These are phyloP conservation scores for Neurospora sp. DNA, from an alignment of 495 filamentous ascomycete genomes.

Conservation along the genomic window DNA sequence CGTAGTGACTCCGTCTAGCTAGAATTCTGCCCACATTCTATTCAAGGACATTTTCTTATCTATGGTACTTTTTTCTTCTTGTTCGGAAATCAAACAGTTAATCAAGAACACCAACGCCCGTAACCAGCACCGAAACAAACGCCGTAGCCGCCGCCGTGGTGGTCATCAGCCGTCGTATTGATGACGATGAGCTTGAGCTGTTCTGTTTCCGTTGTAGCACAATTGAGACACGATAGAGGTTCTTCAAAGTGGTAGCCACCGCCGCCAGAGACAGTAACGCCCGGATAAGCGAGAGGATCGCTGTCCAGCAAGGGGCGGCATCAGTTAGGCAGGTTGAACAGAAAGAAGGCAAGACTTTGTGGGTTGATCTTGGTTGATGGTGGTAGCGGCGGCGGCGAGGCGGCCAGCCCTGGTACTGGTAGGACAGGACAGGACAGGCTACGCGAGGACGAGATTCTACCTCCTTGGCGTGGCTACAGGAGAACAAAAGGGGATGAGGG, in stretches of 20 bases:
- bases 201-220: neutral
- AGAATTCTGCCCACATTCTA: neutral
- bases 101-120: neutral
- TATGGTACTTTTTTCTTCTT: neutral
- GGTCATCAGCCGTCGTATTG: neutral
- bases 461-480: conserved; percentile 35
- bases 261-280: neutral
- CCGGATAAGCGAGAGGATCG: neutral
- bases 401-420: neutral
- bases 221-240: neutral
- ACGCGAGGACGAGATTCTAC: conserved; percentile 26
- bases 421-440: conserved; percentile 6
- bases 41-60: neutral
- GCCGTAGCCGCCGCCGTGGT: neutral
- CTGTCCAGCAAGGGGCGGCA: neutral
- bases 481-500: neutral
- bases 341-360: neutral
- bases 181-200: neutral
- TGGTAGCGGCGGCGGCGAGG: neutral
- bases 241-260: neutral
- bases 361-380: neutral
- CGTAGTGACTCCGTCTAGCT: neutral
- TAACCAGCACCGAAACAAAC: neutral
- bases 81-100: neutral
- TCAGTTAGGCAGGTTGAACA: neutral